A percentile compares a stretch with the other conserved stretches of the same genome.
Evolutionary conservation across 2,329 filamentous ascomycete genomes (phyloP).

Genomic region (Tolypocladium ovalisporum): DNA sequence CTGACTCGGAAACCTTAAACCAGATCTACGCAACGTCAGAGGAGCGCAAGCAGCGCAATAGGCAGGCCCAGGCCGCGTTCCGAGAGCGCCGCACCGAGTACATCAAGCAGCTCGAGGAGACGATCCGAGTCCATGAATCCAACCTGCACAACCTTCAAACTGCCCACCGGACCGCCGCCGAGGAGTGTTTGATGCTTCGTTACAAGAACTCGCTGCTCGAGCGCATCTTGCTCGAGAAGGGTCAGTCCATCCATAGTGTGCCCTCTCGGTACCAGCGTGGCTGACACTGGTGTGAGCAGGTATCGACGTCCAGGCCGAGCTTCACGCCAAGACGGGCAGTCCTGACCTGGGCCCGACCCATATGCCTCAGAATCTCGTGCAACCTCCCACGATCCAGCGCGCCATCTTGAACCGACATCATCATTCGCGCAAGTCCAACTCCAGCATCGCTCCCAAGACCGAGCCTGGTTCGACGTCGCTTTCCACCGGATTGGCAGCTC

Average conservation of each 20-base stretch:
- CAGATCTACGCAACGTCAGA: slow-evolving; percentile 98
- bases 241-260: slow-evolving; percentile 29
- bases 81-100: slow-evolving; percentile 95
- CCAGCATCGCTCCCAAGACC: slow-evolving; percentile 65
- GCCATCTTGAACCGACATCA: slow-evolving; percentile 75
- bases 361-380: slow-evolving; percentile 57
- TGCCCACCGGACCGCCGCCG: slow-evolving; percentile 85
- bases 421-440: slow-evolving; percentile 58
- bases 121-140: slow-evolving; percentile 94
- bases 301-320: slow-evolving; percentile 93
- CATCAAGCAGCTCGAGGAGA: slow-evolving; percentile 97
- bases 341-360: slow-evolving; percentile 64
- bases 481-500: slow-evolving; percentile 32
- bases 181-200: slow-evolving; percentile 94
- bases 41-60: slow-evolving; percentile 93
- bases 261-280: background rate
- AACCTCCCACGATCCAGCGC: slow-evolving; percentile 67
- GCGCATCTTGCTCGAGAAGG: slow-evolving; percentile 91
- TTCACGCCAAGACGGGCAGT: slow-evolving; percentile 84
- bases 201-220: slow-evolving; percentile 98
- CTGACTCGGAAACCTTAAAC: slow-evolving; percentile 3
- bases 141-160: slow-evolving; percentile 86
- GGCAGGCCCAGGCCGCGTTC: slow-evolving; percentile 95
- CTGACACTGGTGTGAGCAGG: slow-evolving; percentile 36
- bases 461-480: slow-evolving; percentile 40